These are phyloP conservation scores for Straminergon stramineum DNA, from an alignment of 225 moss, liverwort and hornwort genomes.

Conservation along the genomic window DNA sequence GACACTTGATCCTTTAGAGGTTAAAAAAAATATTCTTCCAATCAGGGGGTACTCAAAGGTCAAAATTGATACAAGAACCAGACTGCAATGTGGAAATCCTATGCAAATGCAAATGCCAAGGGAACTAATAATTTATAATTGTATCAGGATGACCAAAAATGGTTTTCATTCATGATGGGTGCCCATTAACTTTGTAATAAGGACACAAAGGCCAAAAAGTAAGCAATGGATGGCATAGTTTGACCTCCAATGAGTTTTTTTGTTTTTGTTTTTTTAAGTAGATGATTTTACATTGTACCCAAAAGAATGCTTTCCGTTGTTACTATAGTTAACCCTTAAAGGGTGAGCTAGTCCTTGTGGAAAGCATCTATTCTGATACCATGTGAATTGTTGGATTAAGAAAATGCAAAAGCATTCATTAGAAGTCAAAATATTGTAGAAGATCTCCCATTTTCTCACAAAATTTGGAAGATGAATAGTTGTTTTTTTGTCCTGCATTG, in stretches of 20 bases:
- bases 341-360: too few relatives aligned
- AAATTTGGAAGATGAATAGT: too few relatives aligned
- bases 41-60: neutral
- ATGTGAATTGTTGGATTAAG: too few relatives aligned
- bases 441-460: too few relatives aligned
- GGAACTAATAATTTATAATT: neutral
- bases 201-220: accelerated
- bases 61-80: neutral
- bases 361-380: too few relatives aligned
- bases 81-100: neutral
- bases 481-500: too few relatives aligned
- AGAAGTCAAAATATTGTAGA: too few relatives aligned
- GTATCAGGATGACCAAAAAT: neutral
- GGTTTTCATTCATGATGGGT: neutral
- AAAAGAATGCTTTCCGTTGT: neutral
- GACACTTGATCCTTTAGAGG: too few relatives aligned
- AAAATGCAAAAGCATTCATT: too few relatives aligned
- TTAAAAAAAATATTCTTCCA: too few relatives aligned
- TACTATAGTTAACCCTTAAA: too few relatives aligned
- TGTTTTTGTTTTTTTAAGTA: neutral
- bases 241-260: neutral
- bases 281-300: neutral
- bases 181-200: neutral
- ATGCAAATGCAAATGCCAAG: neutral
- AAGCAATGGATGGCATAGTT: neutral